These are phyloP conservation scores for Rhizophagus sp. DNA, from an alignment of 192 early-diverging fungal genomes.

Conservation along the genomic window DNA sequence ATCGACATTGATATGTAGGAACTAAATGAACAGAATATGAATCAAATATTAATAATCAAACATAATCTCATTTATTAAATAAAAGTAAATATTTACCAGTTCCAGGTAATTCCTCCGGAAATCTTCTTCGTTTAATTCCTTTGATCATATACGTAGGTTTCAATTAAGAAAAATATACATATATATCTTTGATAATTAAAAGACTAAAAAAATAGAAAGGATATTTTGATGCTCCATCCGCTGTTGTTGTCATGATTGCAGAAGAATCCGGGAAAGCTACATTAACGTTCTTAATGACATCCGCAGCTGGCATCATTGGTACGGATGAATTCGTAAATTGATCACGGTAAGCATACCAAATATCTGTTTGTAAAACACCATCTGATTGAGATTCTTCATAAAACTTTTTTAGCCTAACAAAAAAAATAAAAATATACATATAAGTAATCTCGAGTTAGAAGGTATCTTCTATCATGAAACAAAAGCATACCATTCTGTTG, in stretches of 20 bases:
- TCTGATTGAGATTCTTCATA: conserved; percentile 14
- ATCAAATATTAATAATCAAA: neutral
- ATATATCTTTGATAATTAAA: neutral
- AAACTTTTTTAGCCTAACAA: conserved; percentile 19
- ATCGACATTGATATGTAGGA: conserved; percentile 47
- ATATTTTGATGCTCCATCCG: conserved; percentile 26
- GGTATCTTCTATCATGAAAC: neutral
- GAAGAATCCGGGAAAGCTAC: conserved; percentile 14
- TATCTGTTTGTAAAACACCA: conserved; percentile 27
- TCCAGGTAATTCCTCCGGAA: neutral
- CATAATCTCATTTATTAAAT: neutral
- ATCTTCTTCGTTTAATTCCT: conserved; percentile 13
- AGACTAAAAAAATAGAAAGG: conserved; percentile 17
- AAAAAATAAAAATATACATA: no score
- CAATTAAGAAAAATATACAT: neutral
- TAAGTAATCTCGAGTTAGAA: no score
- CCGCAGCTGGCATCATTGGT: conserved; percentile 32
- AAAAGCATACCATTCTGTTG: conserved; percentile 51
- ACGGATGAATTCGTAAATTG: conserved; percentile 14
- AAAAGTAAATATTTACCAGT: neutral
- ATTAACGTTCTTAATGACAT: conserved; percentile 30
- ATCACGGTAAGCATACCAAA: conserved; percentile 32
- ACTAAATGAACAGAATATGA: conserved; percentile 27
- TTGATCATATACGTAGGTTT: conserved; percentile 23
- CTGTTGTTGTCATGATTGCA: conserved; percentile 12